Percentiles rank a stretch among this genome's conserved stretches.
These are phyloP conservation scores for Terana coerulea DNA, from an alignment of 768 basidiomycete genomes.

Conservation along the genomic window DNA sequence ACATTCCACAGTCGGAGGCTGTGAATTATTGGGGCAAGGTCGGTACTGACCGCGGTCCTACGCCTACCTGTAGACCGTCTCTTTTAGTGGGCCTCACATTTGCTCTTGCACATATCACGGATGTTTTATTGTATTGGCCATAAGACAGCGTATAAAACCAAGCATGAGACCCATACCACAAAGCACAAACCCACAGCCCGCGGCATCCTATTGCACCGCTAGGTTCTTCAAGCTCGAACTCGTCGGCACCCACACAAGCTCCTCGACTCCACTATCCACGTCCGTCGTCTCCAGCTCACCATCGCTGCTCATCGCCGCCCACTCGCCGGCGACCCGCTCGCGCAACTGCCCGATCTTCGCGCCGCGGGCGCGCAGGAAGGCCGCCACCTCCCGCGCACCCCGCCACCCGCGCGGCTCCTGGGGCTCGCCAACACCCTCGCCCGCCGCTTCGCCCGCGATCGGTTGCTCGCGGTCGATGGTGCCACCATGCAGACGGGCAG, in stretches of 20 bases:
- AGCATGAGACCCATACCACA: no score
- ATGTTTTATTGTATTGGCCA: no score
- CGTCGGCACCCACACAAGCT: constrained; percentile 4
- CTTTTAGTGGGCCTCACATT: no score
- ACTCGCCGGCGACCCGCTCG: constrained; percentile 53
- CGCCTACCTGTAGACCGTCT: no score
- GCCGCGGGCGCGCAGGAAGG: constrained; percentile 65
- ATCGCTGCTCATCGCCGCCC: constrained; percentile 66
- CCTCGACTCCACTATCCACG: constrained; percentile 1
- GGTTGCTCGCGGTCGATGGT: constrained; percentile 29
- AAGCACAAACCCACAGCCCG: no score
- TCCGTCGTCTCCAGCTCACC: constrained; percentile 33
- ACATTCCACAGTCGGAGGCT: no score
- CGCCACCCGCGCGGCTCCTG: constrained; percentile 47
- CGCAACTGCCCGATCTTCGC: constrained; percentile 60
- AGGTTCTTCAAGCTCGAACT: neutral
- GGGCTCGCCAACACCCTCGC: constrained; percentile 16
- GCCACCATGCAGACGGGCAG: constrained; percentile 41
- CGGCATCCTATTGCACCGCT: no score
- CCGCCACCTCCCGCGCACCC: constrained; percentile 65
- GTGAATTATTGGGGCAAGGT: no score
- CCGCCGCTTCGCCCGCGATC: constrained; percentile 24
- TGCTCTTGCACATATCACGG: no score
- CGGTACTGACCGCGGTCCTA: no score
- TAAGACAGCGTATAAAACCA: no score